Base-by-base conservation (phyloP, 2,329 filamentous ascomycete species). In the Pseudogymnoascus sp. region DNA sequence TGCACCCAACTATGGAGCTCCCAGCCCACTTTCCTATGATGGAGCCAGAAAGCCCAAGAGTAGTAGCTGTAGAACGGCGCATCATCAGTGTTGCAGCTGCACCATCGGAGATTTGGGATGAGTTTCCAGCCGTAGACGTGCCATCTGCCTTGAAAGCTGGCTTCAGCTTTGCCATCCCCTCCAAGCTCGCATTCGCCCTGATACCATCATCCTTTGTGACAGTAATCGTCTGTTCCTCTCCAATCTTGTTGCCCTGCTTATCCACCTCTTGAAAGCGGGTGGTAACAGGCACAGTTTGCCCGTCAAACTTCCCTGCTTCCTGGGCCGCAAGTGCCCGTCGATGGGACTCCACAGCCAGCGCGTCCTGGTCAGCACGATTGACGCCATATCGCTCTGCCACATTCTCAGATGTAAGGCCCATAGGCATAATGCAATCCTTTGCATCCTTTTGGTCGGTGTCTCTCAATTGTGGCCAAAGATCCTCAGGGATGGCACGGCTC, bases 381-480 rank as follows among this genome's bases (percentile, higher is more conserved):
- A 97, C 84, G 8, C 83, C 83, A 72, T 96, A 96, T 56, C 92
- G 79, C 69, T 80, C 77, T 0, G 93, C 91, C 0, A 97, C 91
- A 70, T 96, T 96, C 80, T 97, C 93, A 4, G 86, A 87, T 11
- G 93, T 97, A 64, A 93, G 76, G 0, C 93, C 93, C 93, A 97
- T 97, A 69, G 87, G 86, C 93, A 96, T 96, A 73, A 97, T 85
- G 74, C 93, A 96, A 74, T 96, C 93, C 44, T 83, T 79, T 3
- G 90, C 89, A 67, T 96, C 87, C 71, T 88, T 81, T 8, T 83
- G 81, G 1, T 77, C 76, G 3, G 82, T 86, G 1, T 88, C 82
- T 69, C 79, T 84, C 65, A 96, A 77, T 61, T 83, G 86, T 0
- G 88, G 86, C 91, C 91, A 96, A 10, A 91, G 76, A 67, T 91